Conservation (phyloP, 2,329 filamentous ascomycete species). For the Hymenoscyphus fraxineus region DNA sequence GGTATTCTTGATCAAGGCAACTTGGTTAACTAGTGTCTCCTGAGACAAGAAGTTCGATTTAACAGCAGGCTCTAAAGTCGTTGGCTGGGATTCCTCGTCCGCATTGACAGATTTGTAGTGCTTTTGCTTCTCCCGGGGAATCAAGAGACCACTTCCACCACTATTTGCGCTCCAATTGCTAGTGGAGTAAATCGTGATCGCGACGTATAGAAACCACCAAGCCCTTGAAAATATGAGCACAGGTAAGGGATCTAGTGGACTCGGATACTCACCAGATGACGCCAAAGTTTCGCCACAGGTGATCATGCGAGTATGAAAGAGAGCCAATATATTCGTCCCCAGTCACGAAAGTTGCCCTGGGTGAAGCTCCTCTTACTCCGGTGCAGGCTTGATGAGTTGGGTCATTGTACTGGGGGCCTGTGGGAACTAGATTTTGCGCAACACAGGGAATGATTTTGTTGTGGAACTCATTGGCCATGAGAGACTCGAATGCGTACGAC, state of each 20-base stretch:
- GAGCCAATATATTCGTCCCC: conserved; percentile 56
- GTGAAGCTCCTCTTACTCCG: conserved; percentile 52
- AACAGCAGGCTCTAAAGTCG: conserved; percentile 18
- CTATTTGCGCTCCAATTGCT: conserved; percentile 51
- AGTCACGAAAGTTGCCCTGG: conserved; percentile 47
- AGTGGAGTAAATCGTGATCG: conserved; percentile 55
- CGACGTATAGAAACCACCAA: conserved; percentile 59
- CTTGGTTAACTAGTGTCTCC: conserved; percentile 33
- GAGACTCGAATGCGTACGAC: conserved; percentile 64
- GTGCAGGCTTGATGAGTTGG: conserved; percentile 48
- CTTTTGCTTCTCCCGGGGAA: conserved; percentile 57
- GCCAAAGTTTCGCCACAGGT: conserved; percentile 60
- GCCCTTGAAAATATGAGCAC: conserved; percentile 32
- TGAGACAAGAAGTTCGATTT: conserved; percentile 20
- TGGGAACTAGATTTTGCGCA: conserved; percentile 48
- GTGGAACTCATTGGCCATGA: conserved; percentile 70
- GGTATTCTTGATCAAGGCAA: conserved; percentile 55
- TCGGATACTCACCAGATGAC: conserved; percentile 44
- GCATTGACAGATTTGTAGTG: conserved; percentile 36
- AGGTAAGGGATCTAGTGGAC: neutral
- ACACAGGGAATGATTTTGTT: conserved; percentile 50
- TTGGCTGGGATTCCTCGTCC: conserved; percentile 47
- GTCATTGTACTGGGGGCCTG: conserved; percentile 46
- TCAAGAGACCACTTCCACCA: conserved; percentile 53
- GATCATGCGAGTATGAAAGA: conserved; percentile 48